phyloP scores from a whole-genome alignment of 257 asterid species.

The Penstemon eatonii region DNA sequence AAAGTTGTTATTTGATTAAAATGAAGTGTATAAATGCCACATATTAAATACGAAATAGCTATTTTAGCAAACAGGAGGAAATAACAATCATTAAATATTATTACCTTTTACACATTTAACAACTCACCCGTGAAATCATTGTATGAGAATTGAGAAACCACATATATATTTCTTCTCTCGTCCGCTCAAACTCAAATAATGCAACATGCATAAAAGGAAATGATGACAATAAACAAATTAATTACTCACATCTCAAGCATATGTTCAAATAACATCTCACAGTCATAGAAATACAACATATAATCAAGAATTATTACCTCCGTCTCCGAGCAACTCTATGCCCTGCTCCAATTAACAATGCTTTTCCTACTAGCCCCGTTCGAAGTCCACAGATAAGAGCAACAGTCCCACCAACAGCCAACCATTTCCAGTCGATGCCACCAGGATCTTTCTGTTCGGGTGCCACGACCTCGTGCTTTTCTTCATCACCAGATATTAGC shows the following conservation, averaged over 20 bases:
- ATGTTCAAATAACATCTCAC: neutral
- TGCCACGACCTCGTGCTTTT: conserved; percentile 29
- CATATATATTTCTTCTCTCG: too few relatives aligned
- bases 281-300: neutral
- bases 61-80: too few relatives aligned
- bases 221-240: too few relatives aligned
- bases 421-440: conserved; percentile 61
- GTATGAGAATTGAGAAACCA: too few relatives aligned
- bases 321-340: conserved; percentile 57
- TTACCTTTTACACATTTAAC: too few relatives aligned
- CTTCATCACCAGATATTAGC: conserved; percentile 36
- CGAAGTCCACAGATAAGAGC: conserved; percentile 69
- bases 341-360: conserved; percentile 69
- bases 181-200: too few relatives aligned
- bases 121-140: too few relatives aligned
- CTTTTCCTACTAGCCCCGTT: conserved; percentile 71
- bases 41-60: too few relatives aligned
- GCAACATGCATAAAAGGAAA: too few relatives aligned
- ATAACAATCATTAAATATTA: too few relatives aligned
- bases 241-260: conserved; percentile 2
- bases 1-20: too few relatives aligned
- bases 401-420: conserved; percentile 70
- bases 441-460: conserved; percentile 29
- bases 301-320: conserved; percentile 31
- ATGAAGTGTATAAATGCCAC: too few relatives aligned